phyloP scores from a whole-genome alignment of 768 basidiomycete genomes.

The Aureoboletus auriporus region DNA sequence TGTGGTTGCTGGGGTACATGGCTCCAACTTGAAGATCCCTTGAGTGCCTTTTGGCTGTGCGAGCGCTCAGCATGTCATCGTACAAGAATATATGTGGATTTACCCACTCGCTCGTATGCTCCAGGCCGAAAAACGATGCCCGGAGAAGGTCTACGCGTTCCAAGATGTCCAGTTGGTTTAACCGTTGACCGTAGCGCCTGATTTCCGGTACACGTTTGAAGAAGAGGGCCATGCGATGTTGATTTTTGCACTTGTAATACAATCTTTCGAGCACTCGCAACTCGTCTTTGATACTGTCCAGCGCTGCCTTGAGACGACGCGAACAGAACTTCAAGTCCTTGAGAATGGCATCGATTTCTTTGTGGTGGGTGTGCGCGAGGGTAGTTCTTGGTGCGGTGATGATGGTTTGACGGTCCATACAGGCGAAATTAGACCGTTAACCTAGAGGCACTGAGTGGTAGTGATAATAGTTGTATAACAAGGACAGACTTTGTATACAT shows the following conservation, averaged over 20 bases:
- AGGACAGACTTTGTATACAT: no score
- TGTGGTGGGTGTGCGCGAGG: slow-evolving; percentile 25
- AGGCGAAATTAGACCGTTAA: no score
- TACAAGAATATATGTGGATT: background rate
- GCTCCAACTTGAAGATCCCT: slow-evolving; percentile 66
- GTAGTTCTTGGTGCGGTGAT: slow-evolving; percentile 14
- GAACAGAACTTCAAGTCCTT: slow-evolving; percentile 56
- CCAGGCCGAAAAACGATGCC: slow-evolving; percentile 28
- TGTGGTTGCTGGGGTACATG: slow-evolving; percentile 43
- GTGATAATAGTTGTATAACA: no score
- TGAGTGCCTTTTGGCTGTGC: slow-evolving; percentile 47
- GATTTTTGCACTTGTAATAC: slow-evolving; percentile 79
- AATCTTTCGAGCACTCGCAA: slow-evolving; percentile 59
- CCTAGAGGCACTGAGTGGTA: no score
- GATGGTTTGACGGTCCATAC: slow-evolving; percentile 2
- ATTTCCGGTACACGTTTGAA: slow-evolving; percentile 63
- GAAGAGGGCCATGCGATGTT: slow-evolving; percentile 49
- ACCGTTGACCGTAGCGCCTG: slow-evolving; percentile 37
- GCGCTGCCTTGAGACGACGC: slow-evolving; percentile 47
- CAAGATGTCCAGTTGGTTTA: slow-evolving; percentile 14
- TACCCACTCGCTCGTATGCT: slow-evolving; percentile 22
- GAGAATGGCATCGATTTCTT: slow-evolving; percentile 49
- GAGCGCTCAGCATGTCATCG: background rate
- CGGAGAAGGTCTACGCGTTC: slow-evolving; percentile 22
- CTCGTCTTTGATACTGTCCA: slow-evolving; percentile 26